Evolutionary conservation across 768 basidiomycete species (phyloP).

Genomic region (Mycena vulgaris): DNA sequence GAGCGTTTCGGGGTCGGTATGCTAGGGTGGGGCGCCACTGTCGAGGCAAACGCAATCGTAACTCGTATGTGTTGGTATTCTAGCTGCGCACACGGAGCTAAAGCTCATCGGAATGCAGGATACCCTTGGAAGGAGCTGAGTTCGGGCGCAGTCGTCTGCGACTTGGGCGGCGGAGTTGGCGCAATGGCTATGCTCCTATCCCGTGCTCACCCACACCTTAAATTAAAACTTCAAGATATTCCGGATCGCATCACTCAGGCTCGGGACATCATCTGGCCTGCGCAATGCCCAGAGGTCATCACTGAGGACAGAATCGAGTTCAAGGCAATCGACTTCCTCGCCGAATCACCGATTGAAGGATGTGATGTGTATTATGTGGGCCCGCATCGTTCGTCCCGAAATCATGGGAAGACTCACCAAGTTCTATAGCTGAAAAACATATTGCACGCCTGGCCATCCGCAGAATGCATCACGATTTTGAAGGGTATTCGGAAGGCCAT

Average conservation of each 20-base stretch:
- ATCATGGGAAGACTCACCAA: no score
- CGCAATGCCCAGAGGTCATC: no score
- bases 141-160: no score
- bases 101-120: constrained; percentile 40
- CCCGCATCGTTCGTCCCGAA: constrained; percentile 11
- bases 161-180: constrained; percentile 52
- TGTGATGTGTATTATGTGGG: constrained; percentile 61
- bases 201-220: constrained; percentile 43
- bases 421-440: constrained; percentile 37
- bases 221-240: constrained; percentile 47
- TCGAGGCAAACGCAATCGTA: constrained; percentile 31
- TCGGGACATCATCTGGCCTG: no score
- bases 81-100: background rate
- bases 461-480: constrained; percentile 28
- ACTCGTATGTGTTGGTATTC: background rate
- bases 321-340: constrained; percentile 56
- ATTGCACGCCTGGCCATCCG: constrained; percentile 25
- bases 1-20: constrained; percentile 34
- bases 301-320: constrained; percentile 53
- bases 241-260: constrained; percentile 45
- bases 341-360: constrained; percentile 50
- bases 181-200: constrained; percentile 44
- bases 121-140: constrained; percentile 49
- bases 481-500: constrained; percentile 33
- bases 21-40: constrained; percentile 34